Percentiles rank a stretch among this genome's conserved stretches.
phyloP scores from a whole-genome alignment of 768 basidiomycete genomes.

The Pulveroboletus sp. region DNA sequence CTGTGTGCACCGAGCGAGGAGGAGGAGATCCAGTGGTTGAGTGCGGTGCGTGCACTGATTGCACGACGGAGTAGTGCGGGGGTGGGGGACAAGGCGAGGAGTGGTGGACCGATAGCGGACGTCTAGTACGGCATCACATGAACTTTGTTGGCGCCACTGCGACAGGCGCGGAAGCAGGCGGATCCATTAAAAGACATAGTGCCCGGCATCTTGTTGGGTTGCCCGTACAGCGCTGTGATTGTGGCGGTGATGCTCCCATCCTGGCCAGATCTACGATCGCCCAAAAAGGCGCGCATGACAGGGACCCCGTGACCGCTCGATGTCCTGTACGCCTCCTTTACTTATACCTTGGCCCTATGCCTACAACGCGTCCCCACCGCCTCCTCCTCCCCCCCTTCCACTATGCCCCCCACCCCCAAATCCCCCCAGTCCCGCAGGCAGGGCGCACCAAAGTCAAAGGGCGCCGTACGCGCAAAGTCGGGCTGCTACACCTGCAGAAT shows the following conservation, averaged over 20 bases:
- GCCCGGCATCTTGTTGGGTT: constrained; percentile 5
- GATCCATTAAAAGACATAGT: constrained; percentile 27
- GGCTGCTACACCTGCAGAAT: constrained; percentile 90
- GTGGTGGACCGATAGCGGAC: constrained; percentile 23
- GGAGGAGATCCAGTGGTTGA: constrained; percentile 98
- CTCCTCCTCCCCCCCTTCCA: not conserved
- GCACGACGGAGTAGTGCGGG: constrained; percentile 56
- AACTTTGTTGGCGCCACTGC: constrained; percentile 26
- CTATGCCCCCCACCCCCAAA: constrained; percentile 41
- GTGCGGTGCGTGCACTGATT: constrained; percentile 89
- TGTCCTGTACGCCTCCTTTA: constrained; percentile 20
- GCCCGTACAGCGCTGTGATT: not conserved
- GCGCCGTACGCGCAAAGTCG: constrained; percentile 80
- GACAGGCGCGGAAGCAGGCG: constrained; percentile 33
- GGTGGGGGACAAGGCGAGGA: constrained; percentile 8
- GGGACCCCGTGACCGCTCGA: not conserved
- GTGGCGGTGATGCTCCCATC: too few relatives aligned
- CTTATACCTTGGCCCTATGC: constrained; percentile 31
- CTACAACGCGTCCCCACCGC: constrained; percentile 15
- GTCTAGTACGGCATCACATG: constrained; percentile 23
- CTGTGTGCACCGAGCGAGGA: constrained; percentile 95
- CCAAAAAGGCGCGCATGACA: constrained; percentile 18
- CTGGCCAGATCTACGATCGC: constrained; percentile 20
- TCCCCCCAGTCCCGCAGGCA: constrained; percentile 38
- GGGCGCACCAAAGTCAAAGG: constrained; percentile 72